A percentile compares a stretch with the other conserved stretches of the same genome.
phyloP scores from a whole-genome alignment of 2,329 filamentous ascomycete genomes.

The Geosmithia putterillii region DNA sequence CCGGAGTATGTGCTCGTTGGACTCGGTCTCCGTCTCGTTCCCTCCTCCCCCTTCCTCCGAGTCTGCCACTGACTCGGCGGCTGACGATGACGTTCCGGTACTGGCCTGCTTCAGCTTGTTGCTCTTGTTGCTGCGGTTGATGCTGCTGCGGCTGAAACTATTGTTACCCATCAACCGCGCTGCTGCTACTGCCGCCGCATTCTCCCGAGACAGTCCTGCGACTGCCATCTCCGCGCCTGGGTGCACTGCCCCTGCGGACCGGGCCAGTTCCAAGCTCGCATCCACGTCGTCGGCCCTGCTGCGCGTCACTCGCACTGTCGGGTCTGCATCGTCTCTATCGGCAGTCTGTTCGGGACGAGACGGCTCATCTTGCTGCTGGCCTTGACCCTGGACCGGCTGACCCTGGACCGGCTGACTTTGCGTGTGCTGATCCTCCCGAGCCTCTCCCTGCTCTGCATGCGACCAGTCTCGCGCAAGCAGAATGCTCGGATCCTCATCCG shows the following conservation, averaged over 20 bases:
- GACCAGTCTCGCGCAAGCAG: constrained; percentile 11
- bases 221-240: not conserved
- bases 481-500: constrained; percentile 16
- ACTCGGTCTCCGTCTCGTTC: not conserved
- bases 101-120: not conserved
- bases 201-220: not conserved
- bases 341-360: not conserved
- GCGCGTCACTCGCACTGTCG: constrained; percentile 12
- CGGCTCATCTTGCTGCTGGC: not conserved
- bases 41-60: not conserved
- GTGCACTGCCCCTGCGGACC: not conserved
- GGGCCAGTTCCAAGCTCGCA: constrained; percentile 13
- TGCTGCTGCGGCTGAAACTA: not conserved
- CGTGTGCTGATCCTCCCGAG: constrained; percentile 7
- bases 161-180: not conserved
- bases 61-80: not conserved
- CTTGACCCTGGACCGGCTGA: not conserved
- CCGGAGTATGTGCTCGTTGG: constrained; percentile 15
- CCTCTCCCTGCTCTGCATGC: constrained; percentile 2
- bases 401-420: not conserved
- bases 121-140: not conserved
- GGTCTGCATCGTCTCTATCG: constrained; percentile 3
- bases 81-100: not conserved
- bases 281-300: constrained; percentile 12
- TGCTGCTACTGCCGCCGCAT: not conserved